Evolutionary conservation across 257 asterid species (phyloP).

Genomic region (Capsicum pubescens): DNA sequence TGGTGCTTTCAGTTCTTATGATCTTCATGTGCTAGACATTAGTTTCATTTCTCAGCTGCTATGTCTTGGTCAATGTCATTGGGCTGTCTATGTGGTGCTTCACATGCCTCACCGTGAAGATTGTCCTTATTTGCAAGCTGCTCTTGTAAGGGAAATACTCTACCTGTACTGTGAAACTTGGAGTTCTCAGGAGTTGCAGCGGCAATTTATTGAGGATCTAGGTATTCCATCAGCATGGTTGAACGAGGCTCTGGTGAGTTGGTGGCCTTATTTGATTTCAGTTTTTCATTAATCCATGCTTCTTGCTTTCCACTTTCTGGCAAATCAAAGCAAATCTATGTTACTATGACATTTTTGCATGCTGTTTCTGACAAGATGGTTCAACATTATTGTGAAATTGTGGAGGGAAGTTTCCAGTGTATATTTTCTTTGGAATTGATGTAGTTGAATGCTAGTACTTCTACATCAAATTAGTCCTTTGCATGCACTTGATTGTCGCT

Average conservation of each 20-base stretch:
- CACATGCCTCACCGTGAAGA: slow-evolving; percentile 92
- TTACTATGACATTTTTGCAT: slow-evolving; percentile 27
- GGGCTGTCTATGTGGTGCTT: slow-evolving; percentile 97
- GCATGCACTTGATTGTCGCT: slow-evolving; percentile 26
- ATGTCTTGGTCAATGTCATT: slow-evolving; percentile 88
- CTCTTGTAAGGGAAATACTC: slow-evolving; percentile 81
- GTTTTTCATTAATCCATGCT: background rate
- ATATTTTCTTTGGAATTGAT: background rate
- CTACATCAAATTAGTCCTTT: background rate
- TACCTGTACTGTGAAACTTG: slow-evolving; percentile 91
- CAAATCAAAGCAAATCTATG: slow-evolving; percentile 24
- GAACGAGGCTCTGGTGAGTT: slow-evolving; percentile 95
- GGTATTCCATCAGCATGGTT: slow-evolving; percentile 94
- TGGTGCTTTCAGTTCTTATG: slow-evolving; percentile 83
- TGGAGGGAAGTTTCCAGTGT: background rate
- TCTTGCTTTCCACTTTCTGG: slow-evolving; percentile 19
- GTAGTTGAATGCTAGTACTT: slow-evolving; percentile 9
- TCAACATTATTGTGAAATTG: background rate
- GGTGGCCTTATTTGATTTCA: slow-evolving; percentile 29
- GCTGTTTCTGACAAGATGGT: slow-evolving; percentile 17
- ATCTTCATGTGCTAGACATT: slow-evolving; percentile 94
- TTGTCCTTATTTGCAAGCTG: slow-evolving; percentile 80
- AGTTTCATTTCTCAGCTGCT: slow-evolving; percentile 90
- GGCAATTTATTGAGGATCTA: slow-evolving; percentile 76
- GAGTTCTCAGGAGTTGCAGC: slow-evolving; percentile 73